Percentiles rank a stretch among this genome's conserved stretches.
Evolutionary conservation across 164 flowering plant genomes (phyloP).

Genomic region (Euptelea pleiosperma): DNA sequence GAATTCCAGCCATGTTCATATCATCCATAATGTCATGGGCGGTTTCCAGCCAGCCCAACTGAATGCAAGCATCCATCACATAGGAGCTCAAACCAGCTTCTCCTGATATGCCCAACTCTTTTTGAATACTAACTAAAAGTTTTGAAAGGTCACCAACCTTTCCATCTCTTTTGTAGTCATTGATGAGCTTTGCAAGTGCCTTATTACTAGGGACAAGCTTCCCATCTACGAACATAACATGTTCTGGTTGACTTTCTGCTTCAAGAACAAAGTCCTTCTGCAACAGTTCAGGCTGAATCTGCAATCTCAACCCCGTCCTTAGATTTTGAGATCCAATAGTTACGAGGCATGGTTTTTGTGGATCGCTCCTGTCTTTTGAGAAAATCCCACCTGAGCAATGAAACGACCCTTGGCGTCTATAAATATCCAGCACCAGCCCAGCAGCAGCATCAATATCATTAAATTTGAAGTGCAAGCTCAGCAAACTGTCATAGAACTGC

Average conservation of each 20-base stretch:
- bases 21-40: constrained; percentile 92
- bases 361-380: constrained; percentile 14
- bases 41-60: constrained; percentile 64
- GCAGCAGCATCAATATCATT: constrained; percentile 72
- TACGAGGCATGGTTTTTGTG: constrained; percentile 32
- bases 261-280: constrained; percentile 42
- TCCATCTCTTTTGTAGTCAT: constrained; percentile 37
- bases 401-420: constrained; percentile 16
- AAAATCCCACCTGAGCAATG: constrained; percentile 6
- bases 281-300: constrained; percentile 44
- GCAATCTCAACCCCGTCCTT: constrained; percentile 45
- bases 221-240: constrained; percentile 41
- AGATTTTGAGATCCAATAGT: constrained; percentile 63
- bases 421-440: constrained; percentile 46
- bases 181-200: constrained; percentile 62
- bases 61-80: constrained; percentile 60
- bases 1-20: constrained; percentile 43
- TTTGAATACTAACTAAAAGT: constrained; percentile 42
- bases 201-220: constrained; percentile 46
- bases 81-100: constrained; percentile 34
- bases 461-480: constrained; percentile 71
- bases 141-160: constrained; percentile 49
- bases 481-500: constrained; percentile 60
- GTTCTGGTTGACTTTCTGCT: constrained; percentile 28
- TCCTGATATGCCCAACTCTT: constrained; percentile 15